Base-by-base conservation (phyloP, 2,329 filamentous ascomycete genomes). In the Trichoderma cornu-damae region DNA sequence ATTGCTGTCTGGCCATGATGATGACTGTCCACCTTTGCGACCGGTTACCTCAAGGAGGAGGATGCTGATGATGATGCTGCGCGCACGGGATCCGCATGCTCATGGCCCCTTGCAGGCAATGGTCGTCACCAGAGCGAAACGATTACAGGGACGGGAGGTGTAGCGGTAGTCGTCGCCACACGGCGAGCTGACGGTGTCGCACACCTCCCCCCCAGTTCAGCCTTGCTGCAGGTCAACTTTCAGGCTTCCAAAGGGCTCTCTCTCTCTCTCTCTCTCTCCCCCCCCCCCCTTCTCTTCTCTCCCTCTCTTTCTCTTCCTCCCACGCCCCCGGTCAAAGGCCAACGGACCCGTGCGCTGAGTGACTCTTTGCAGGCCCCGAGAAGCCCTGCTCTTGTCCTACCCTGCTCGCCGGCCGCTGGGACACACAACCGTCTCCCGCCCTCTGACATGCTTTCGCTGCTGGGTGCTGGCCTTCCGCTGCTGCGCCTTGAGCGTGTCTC, bases 141-240 rank as follows among this genome's bases (percentile, higher is more conserved):
- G 30, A 38, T 38, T 46, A 48, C 42, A n/a, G 34, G 6, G 28
- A 30, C 28, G 38, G 37, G 32, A 11, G 16, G 16, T 20, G 47
- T 50, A 38, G n/a, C 42, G 24, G 42, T 20, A 43, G 26, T 44
- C n/a, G 32, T 26, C 26, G 47, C 47, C 37, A 28, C 20, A 48
- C 35, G 30, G 32, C 44, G 51, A 59, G 57, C 57, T 59, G 57
- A 59, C 57, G n/a, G 44, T 20, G 35, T 28, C 28, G 40, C 57
- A 56, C 57, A 46, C 51, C 38, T 37, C 26, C 57, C 50, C 50
- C 43, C 51, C 57, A 43, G 57, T 59, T 59, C 57, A 59, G 57
- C 57, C 57, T 59, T 59, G 57, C 57, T 59, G 57, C 57, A 59
- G 57, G 57, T 56, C 57, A 59, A 55, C 50, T 56, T 59, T 55